Conservation (phyloP, 306 rosid genomes). For the Erythrophleum fordii region DNA sequence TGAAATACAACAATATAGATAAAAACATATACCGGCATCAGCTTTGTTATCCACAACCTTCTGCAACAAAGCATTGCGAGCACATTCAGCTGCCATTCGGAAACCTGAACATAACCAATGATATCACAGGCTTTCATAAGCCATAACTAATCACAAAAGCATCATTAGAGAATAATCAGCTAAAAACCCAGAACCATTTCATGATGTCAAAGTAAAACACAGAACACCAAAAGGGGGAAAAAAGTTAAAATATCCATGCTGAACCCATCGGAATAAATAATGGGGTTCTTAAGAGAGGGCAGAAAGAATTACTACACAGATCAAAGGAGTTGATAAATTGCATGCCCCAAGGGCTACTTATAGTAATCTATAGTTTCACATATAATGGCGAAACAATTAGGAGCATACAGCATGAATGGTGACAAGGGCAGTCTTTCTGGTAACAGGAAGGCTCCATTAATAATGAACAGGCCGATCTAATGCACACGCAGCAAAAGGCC, state of each 20-base stretch:
- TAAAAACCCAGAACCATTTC: neutral
- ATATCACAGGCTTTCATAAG: conserved; percentile 23
- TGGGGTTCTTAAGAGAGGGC: neutral
- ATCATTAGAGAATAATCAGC: neutral
- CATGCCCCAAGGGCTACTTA: neutral
- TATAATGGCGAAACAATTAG: neutral
- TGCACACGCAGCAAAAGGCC: neutral
- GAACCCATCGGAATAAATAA: conserved; percentile 1
- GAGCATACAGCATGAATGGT: neutral
- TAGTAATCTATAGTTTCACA: neutral
- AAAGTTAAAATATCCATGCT: neutral
- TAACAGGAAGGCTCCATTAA: neutral
- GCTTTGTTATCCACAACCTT: conserved; percentile 87
- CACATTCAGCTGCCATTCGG: conserved; percentile 96
- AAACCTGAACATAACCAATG: conserved; percentile 59
- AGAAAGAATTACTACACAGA: neutral
- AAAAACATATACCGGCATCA: conserved; percentile 62
- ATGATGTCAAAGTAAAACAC: neutral
- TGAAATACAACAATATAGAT: neutral
- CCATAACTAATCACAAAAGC: conserved; percentile 1
- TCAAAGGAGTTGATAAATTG: neutral
- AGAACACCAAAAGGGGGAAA: neutral
- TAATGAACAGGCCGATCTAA: neutral
- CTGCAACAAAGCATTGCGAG: conserved; percentile 72
- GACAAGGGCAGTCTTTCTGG: neutral